Evolutionary conservation across 495 filamentous ascomycete genomes (phyloP), one percentile per base, ranked within the genome.

Genomic region (Lasiosphaeriaceae sp.): DNA sequence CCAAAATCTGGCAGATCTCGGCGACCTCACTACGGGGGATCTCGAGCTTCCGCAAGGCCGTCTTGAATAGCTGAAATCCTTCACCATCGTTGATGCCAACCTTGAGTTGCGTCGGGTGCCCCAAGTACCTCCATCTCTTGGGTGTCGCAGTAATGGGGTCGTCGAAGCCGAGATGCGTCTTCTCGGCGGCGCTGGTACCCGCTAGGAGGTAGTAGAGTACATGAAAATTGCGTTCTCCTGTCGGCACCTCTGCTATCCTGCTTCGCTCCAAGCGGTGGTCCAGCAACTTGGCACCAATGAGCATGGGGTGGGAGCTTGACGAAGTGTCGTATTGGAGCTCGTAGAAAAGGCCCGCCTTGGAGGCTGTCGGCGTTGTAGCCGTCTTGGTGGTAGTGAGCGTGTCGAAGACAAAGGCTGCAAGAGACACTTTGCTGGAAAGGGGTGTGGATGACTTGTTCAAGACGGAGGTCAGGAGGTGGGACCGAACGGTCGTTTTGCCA

Each of bases 351-450:
- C 94, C 94, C 6, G 94, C 87, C 70, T 96, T 97, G 14, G 93
- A 97, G 22, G 94, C 94, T 6, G 90, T 96, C 1, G 92, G 92
- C 0, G 92, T 96, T 6, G 92, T 96, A 19, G 90, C 81, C 17
- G 92, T 96, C 76, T 98, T 98, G n/a, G 93, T 98, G 7, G 94
- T 96, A 3, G 94, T 98, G 41, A 98, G 80, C 7, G 91, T 87
- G 69, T 98, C 94, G 70, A 97, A 97, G 22, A 97, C 82, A 68
- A 96, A 98, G 12, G 91, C 86, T 34, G 94, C 93, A 35, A 93
- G 89, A 2, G 92, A 96, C 21, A 97, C 78, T 70, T 96, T 98
- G 55, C 85, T 86, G 2, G 93, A 97, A 3, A 98, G 74, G 1
- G 94, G 94, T 8, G 94, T 97, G 0, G 91, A 89, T 12, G 91